Percentiles rank a stretch among this genome's conserved stretches.
Evolutionary conservation across 2,329 filamentous ascomycete species (phyloP).

Genomic region (Ramularia endophylla): DNA sequence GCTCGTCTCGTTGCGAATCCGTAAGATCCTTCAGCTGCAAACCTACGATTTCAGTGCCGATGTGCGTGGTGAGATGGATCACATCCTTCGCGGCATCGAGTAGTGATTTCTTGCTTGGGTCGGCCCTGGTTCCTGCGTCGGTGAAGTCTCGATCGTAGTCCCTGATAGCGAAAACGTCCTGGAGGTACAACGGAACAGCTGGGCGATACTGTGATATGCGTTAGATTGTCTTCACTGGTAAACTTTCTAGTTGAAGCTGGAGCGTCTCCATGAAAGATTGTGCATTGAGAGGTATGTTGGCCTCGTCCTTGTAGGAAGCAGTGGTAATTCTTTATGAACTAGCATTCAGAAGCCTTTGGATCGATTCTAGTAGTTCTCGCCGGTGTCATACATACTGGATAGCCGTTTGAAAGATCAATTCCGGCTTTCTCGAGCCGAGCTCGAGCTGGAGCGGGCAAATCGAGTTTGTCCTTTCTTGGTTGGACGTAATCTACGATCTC

Average conservation of each 20-base stretch:
- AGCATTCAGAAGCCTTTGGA: too few relatives aligned
- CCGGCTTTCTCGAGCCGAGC: conserved; percentile 61
- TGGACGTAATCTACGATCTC: conserved; percentile 57
- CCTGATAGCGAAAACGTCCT: conserved; percentile 63
- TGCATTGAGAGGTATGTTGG: too few relatives aligned
- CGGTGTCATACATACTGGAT: conserved; percentile 47
- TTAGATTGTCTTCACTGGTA: conserved; percentile 1
- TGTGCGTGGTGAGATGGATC: conserved; percentile 55
- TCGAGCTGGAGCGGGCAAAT: conserved; percentile 52
- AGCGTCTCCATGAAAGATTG: too few relatives aligned
- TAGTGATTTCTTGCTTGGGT: conserved; percentile 55
- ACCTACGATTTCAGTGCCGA: conserved; percentile 60
- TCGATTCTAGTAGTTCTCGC: too few relatives aligned
- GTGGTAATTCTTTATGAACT: too few relatives aligned
- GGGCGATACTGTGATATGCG: conserved; percentile 49
- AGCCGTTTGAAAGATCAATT: conserved; percentile 63
- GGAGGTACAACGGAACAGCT: conserved; percentile 59
- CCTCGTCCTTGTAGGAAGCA: too few relatives aligned
- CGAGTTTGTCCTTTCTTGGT: conserved; percentile 59
- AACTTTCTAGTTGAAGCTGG: neutral
- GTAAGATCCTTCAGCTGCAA: conserved; percentile 58
- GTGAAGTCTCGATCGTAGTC: conserved; percentile 48
- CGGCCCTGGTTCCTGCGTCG: conserved; percentile 59
- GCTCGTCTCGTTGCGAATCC: conserved; percentile 54
- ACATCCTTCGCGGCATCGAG: conserved; percentile 58